Evolutionary conservation across 202 grass and related monocot genomes (phyloP).

Genomic region (Alloteropsis angusta): DNA sequence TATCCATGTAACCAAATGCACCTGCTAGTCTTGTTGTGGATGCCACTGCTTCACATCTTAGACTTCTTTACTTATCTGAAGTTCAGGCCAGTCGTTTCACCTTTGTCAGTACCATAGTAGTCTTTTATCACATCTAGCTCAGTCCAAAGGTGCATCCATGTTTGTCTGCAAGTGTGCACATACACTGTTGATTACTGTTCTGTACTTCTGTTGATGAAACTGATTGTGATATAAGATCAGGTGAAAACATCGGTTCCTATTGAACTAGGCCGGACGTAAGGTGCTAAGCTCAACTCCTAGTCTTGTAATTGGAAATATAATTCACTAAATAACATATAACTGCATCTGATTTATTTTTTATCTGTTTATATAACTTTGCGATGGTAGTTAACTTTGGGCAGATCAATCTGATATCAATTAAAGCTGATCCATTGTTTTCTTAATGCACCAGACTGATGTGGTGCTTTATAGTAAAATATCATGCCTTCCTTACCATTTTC

Average conservation of each 20-base stretch:
- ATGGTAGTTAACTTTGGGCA: neutral
- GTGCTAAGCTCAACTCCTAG: neutral
- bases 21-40: neutral
- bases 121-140: neutral
- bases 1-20: neutral
- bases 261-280: neutral
- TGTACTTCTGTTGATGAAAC: neutral
- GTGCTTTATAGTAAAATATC: neutral
- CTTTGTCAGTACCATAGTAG: neutral
- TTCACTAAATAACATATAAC: neutral
- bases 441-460: neutral
- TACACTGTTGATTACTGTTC: neutral
- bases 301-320: neutral
- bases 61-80: neutral
- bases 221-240: neutral
- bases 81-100: neutral
- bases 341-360: neutral
- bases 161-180: neutral
- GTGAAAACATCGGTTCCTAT: neutral
- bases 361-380: neutral
- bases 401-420: neutral
- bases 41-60: neutral
- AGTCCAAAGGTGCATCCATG: neutral
- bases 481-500: neutral
- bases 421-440: neutral